Evolutionary conservation across 345 rosid species (phyloP), one percentile per base, ranked within the genome.

Genomic region (Euphorbia lathyris): DNA sequence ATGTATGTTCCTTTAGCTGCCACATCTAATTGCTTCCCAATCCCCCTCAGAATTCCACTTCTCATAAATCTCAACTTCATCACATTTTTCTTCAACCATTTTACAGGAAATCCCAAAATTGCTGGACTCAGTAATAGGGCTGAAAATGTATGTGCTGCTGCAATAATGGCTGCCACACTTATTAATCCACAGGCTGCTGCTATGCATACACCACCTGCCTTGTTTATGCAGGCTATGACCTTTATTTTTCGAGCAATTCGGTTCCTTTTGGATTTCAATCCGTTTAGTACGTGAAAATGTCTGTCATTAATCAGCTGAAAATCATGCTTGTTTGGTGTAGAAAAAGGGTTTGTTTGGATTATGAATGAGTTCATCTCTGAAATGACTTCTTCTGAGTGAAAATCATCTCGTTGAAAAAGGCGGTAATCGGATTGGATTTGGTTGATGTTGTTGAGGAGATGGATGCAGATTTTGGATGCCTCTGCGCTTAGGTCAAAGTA

Each of bases 1-100:
- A 84, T 80, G 26, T 82, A 82, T 67, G 85, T 76, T 26, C 81
- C 85, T 30, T 78, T 79, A 3, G 82, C 81, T 2, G 82, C 85
- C 42, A 72, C 70, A 65, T 82, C 84, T 8, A 84, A 81, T 30
- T 82, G 85, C 57, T 72, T 67, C 32, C 77, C 65, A 3, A 76
- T 38, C 51, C 75, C 77, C 72, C 64, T 63, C 0, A 82, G 76
- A 30, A 73, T 32, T 5, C 77, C 67, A 16, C 74, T 73, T 60
- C 50, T 80, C 29, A 67, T 22, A 53, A 74, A 66, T 23, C 48
- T 67, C 1, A 76, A 42, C 6, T 61, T 59, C 32, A 61, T 40
- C 3, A 71, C 32, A 29, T 80, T 76, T 57, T 63, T 81, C 79
- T 74, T 74, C 16, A 76, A 65, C 50, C 61, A 38, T 53, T 80